Evolutionary conservation across 192 early-diverging fungal species (phyloP), one percentile per base, ranked within the genome.

Genomic region (Umbelopsis sp.): DNA sequence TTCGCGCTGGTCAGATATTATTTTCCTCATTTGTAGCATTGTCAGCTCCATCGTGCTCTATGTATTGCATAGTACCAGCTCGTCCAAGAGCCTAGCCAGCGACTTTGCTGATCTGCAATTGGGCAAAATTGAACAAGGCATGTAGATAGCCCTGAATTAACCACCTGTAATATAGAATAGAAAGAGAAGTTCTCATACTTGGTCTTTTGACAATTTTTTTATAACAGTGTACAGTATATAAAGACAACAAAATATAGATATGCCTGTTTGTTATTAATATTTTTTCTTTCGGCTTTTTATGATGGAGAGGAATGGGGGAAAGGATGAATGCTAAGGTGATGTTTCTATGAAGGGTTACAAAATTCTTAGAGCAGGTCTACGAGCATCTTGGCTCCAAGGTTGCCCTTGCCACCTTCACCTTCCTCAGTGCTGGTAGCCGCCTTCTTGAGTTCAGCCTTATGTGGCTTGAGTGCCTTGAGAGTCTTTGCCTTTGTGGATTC

Each of bases 1-100:
- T 79, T 90, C 93, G 73, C 90, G 89, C 53, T 97, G 95, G 97
- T 96, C 95, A 67, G 97, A 98, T 79, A 84, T 92, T 9, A 95
- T 96, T 16, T 96, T 95, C 78, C 75, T 98, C 47, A 82, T 95
- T 18, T 89, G 90, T n/a, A 93, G 94, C 0, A 69, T 92, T 11
- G 74, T 87, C 12, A 92, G 90, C 35, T 84, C 87, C 9, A 77
- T 87, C 20, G 84, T 97, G 49, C 80, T 95, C 45, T 93, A 89
- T 71, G 74, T 91, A 67, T 82, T 88, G 46, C 87, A 91, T 69
- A 87, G 84, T 64, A 88, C 87, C 1, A 84, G 78, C 20, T 78
- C 80, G 49, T 68, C 67, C 5, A 53, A 68, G 11, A 64, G 67
- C 25, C 35, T 77, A 20, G 70, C 75, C 0, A 50, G 30, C 9